phyloP scores from a whole-genome alignment of 164 flowering plant species.

The Aristolochia fimbriata region DNA sequence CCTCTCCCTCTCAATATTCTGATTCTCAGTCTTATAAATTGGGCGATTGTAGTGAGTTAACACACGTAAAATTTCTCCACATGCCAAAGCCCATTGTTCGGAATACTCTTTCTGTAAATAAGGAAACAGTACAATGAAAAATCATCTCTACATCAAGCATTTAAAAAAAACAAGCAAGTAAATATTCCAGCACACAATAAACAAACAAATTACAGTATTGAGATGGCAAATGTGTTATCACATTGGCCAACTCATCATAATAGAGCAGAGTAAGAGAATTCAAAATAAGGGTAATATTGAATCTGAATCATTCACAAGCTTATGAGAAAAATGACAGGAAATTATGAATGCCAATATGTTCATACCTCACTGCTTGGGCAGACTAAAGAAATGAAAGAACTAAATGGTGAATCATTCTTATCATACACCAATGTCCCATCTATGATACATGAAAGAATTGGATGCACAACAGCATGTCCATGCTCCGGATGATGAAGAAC shows the following conservation, averaged over 20 bases:
- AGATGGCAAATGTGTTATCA: no score
- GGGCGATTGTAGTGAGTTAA: conserved; percentile 96
- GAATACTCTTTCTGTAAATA: conserved; percentile 68
- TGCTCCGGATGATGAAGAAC: conserved; percentile 99
- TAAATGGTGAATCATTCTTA: conserved; percentile 62
- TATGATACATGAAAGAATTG: conserved; percentile 80
- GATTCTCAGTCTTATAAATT: conserved; percentile 57
- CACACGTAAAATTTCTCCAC: conserved; percentile 83
- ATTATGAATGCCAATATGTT: not conserved
- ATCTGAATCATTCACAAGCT: not conserved
- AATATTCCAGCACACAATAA: no score
- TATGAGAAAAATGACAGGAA: not conserved
- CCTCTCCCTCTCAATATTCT: conserved; percentile 43
- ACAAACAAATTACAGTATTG: no score
- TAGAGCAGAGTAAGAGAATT: not conserved
- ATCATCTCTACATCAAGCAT: no score
- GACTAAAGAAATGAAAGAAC: conserved; percentile 83
- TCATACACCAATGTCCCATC: conserved; percentile 80
- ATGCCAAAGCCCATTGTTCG: conserved; percentile 96
- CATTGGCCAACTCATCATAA: not conserved
- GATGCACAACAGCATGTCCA: conserved; percentile 90
- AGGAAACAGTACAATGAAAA: not conserved
- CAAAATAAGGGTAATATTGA: not conserved
- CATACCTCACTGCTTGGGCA: conserved; percentile 81
- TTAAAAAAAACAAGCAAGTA: no score